Conservation (phyloP, 257 asterid genomes). For the Solanum phureja region DNA sequence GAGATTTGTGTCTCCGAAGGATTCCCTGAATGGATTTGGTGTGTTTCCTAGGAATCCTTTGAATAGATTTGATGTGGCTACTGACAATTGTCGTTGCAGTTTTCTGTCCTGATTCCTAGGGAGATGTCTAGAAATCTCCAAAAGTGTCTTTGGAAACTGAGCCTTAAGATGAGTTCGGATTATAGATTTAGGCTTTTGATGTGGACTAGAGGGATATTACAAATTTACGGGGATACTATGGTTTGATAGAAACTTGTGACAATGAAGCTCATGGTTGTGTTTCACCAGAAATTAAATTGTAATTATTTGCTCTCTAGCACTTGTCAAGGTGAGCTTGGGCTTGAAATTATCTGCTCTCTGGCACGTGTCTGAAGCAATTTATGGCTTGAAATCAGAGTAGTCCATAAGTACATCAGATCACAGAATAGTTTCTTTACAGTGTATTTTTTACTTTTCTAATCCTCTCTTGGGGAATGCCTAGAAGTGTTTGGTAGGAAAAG, state of each 20-base stretch:
- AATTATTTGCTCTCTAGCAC: background rate
- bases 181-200: background rate
- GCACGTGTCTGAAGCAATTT: background rate
- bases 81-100: background rate
- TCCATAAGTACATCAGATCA: background rate
- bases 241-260: background rate
- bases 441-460: background rate
- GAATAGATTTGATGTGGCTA: background rate
- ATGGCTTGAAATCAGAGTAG: background rate
- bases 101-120: background rate
- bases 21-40: background rate
- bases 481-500: background rate
- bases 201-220: background rate
- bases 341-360: background rate
- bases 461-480: background rate
- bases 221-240: background rate
- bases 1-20: background rate
- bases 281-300: background rate
- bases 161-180: background rate
- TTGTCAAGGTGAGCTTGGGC: background rate
- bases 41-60: background rate
- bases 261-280: background rate
- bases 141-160: background rate
- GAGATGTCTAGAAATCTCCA: background rate
- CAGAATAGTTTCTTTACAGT: background rate